Percentiles rank a stretch among this genome's conserved stretches.
Evolutionary conservation across 2,329 filamentous ascomycete species (phyloP).

Genomic region (Ceratocystis albifundus): DNA sequence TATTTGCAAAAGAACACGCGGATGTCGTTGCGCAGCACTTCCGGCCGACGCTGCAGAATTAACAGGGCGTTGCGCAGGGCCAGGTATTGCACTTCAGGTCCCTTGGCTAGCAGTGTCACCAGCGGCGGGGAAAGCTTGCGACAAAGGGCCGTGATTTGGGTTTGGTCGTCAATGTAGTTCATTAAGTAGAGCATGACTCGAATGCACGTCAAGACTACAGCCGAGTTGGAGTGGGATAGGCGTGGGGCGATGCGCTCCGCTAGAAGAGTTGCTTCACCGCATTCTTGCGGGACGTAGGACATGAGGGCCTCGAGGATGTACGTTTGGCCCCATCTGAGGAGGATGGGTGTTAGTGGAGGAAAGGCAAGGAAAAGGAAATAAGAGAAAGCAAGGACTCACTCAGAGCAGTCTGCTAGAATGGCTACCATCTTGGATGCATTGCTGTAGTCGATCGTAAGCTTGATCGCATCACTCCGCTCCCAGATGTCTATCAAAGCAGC

Average conservation of each 20-base stretch:
- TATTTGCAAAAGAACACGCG: constrained; percentile 99
- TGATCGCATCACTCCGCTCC: constrained; percentile 95
- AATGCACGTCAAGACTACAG: constrained; percentile 91
- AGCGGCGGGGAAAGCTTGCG: constrained; percentile 89
- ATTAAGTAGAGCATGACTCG: constrained; percentile 93
- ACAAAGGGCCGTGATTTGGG: constrained; percentile 74
- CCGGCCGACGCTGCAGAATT: constrained; percentile 83
- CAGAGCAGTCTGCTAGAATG: constrained; percentile 90
- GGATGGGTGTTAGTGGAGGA: neutral
- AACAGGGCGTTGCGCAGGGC: constrained; percentile 86
- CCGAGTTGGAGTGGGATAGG: constrained; percentile 90
- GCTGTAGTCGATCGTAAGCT: constrained; percentile 91
- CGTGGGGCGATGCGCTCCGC: constrained; percentile 93
- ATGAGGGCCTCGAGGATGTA: constrained; percentile 97
- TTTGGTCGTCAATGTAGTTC: constrained; percentile 94
- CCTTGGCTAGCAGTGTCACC: constrained; percentile 89
- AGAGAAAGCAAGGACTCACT: constrained; percentile 31
- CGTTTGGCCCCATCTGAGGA: constrained; percentile 71
- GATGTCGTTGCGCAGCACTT: constrained; percentile 91
- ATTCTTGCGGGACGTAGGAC: constrained; percentile 92
- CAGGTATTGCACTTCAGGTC: constrained; percentile 95
- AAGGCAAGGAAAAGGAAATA: neutral
- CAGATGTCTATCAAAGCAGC: constrained; percentile 93
- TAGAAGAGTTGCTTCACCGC: constrained; percentile 72
- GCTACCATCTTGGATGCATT: constrained; percentile 98